Evolutionary conservation across 2,329 filamentous ascomycete genomes (phyloP), one percentile per base, ranked within the genome.

Genomic region (Neocucurbitaria cava): DNA sequence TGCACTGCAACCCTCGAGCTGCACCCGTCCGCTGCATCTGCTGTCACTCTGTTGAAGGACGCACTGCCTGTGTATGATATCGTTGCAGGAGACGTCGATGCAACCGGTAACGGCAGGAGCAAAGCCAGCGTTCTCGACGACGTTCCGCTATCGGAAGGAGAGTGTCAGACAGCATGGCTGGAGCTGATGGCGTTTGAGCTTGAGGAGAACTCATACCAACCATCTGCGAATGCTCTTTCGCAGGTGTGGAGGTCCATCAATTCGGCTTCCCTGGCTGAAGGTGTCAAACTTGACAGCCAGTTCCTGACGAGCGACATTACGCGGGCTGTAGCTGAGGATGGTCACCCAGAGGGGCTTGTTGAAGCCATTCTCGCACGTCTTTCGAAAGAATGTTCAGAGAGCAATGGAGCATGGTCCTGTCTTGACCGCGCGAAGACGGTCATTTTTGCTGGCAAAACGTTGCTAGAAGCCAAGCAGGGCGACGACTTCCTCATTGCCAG

Each of bases 171-270:
- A 8, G 82, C 71, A 2, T 87, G 83, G 83, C 67, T 63, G 33
- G 77, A 81, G 36, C 60, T 85, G 11, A 79, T 82, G 62, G 84
- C 81, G 26, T 87, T 86, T 69, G 80, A 85, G 53, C 66, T 75
- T 54, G 64, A 66, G 2, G 71, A 56, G 36, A 46, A 61, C 51
- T 79, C 76, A 33, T 81, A 78, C 66, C 72, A 77, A 13, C 84
- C 84, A 2, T 82, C 81, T 44, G 76, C 78, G n/a, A 72, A 69
- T 18, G 77, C 77, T 31, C 78, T 81, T 39, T 62, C 81, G 15
- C 72, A 78, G 52, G 76, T 82, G 18, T 87, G 84, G 84, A 68
- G 71, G 23, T 70, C 74, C 6, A 76, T 81, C 31, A 65, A 79
- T 33, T 69, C 74, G 8, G 73, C 74, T 35, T 74, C 79, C 11